Conservation (phyloP, 805 yeast species). For the Metschnikowia koreensis region DNA sequence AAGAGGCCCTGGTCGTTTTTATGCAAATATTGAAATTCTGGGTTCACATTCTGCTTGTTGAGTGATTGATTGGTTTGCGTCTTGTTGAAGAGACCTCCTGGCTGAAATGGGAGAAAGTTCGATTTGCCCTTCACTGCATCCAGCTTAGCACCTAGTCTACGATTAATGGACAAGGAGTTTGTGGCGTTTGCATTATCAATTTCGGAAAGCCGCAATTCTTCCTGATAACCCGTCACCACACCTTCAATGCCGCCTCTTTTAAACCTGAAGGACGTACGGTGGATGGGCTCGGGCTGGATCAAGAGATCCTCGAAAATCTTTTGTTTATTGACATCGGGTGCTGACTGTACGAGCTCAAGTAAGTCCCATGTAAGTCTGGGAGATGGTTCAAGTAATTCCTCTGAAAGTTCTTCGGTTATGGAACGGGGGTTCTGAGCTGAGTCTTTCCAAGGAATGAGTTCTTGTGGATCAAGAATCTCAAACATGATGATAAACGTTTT, state of each 20-base stretch:
- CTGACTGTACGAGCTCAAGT: slow-evolving; percentile 63
- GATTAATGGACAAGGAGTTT: slow-evolving; percentile 68
- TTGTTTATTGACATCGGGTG: slow-evolving; percentile 42
- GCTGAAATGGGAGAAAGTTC: slow-evolving; percentile 81
- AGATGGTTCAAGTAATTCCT: slow-evolving; percentile 60
- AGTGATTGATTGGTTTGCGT: slow-evolving; percentile 17
- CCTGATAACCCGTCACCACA: slow-evolving; percentile 56
- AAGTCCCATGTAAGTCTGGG: slow-evolving; percentile 65
- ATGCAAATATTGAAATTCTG: slow-evolving; percentile 44
- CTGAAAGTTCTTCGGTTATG: slow-evolving; percentile 10
- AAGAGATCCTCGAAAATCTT: slow-evolving; percentile 48
- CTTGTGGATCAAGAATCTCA: slow-evolving; percentile 4
- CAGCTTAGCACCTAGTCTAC: slow-evolving; percentile 63
- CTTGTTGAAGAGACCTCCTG: slow-evolving; percentile 66
- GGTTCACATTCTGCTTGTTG: slow-evolving; percentile 12
- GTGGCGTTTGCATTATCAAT: slow-evolving; percentile 60
- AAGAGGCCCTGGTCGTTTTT: slow-evolving; percentile 72
- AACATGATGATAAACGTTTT: background rate
- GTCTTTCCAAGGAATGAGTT: slow-evolving; percentile 2
- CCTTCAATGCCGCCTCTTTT: slow-evolving; percentile 78
- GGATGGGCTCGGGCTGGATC: slow-evolving; percentile 56
- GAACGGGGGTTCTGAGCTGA: background rate
- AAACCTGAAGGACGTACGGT: slow-evolving; percentile 65
- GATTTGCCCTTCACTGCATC: slow-evolving; percentile 68
- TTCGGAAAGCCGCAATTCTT: slow-evolving; percentile 42